These are phyloP conservation scores for Colletotrichum sp. DNA, from an alignment of 2,329 filamentous ascomycete species.

Conservation along the genomic window DNA sequence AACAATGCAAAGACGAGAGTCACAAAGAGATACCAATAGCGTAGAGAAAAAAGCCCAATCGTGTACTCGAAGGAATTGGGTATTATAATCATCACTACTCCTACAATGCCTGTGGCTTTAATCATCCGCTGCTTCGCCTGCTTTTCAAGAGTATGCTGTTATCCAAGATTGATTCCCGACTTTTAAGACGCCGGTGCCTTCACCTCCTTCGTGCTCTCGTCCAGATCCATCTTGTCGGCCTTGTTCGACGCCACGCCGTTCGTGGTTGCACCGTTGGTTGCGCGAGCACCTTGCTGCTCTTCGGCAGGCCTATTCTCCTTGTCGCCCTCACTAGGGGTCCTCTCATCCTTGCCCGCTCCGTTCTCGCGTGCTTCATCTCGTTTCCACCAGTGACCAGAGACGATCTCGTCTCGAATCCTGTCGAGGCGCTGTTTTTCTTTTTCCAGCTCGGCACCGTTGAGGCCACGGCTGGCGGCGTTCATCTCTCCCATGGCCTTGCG, in stretches of 20 bases:
- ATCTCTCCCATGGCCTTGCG: slow-evolving; percentile 60
- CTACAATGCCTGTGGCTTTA: background rate
- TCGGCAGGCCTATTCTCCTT: slow-evolving; percentile 50
- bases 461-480: slow-evolving; percentile 33
- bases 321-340: slow-evolving; percentile 40
- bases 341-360: slow-evolving; percentile 30
- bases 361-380: slow-evolving; percentile 28
- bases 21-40: background rate
- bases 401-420: slow-evolving; percentile 33
- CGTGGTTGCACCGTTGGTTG: background rate
- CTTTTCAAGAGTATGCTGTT: background rate
- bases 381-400: slow-evolving; percentile 36
- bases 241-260: background rate
- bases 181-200: background rate
- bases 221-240: slow-evolving; percentile 4
- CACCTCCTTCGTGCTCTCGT: background rate
- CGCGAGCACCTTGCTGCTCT: background rate
- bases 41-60: background rate
- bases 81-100: slow-evolving; percentile 20
- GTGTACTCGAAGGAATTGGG: slow-evolving; percentile 7
- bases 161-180: background rate
- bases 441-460: slow-evolving; percentile 16
- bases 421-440: slow-evolving; percentile 20
- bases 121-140: background rate
- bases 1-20: background rate